Evolutionary conservation across 225 moss, liverwort and hornwort species (phyloP).

Genomic region (Ulota crispa): DNA sequence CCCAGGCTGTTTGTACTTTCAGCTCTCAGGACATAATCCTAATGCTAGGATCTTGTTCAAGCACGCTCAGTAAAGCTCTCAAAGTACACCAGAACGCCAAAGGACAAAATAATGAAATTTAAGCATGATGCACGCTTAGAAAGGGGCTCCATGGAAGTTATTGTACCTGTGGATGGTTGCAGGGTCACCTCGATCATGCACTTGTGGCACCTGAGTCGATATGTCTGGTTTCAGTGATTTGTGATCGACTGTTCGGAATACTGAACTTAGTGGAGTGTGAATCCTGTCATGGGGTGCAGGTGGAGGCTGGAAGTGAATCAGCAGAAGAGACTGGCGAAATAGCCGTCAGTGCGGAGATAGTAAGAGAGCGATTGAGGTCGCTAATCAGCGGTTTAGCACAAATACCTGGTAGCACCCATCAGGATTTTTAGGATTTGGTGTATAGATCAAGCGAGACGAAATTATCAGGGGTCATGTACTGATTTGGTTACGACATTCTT

Average conservation of each 20-base stretch:
- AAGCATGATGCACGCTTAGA: too few species aligned
- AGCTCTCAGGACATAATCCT: neutral
- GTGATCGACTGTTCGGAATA: neutral
- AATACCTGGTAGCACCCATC: neutral
- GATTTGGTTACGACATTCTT: neutral
- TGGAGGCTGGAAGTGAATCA: constrained; percentile 3
- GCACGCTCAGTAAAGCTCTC: neutral
- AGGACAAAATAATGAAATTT: neutral
- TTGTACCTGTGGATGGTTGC: neutral
- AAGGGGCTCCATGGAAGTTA: neutral
- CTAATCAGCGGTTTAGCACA: constrained; percentile 21
- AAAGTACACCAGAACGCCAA: neutral
- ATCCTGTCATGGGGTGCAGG: constrained; percentile 17
- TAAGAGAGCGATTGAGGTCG: constrained; percentile 33
- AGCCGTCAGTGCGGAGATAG: constrained; percentile 13
- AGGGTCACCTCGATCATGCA: neutral
- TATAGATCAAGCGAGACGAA: neutral
- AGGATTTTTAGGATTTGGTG: neutral
- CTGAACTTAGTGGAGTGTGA: neutral
- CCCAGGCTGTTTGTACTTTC: neutral
- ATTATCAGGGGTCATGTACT: neutral
- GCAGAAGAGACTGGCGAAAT: neutral
- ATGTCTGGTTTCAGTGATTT: neutral
- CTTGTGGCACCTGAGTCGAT: neutral
- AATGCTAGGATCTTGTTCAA: neutral